Evolutionary conservation across 768 basidiomycete genomes (phyloP), one percentile per base, ranked within the genome.

Genomic region (Leucocoprinus leucothites): DNA sequence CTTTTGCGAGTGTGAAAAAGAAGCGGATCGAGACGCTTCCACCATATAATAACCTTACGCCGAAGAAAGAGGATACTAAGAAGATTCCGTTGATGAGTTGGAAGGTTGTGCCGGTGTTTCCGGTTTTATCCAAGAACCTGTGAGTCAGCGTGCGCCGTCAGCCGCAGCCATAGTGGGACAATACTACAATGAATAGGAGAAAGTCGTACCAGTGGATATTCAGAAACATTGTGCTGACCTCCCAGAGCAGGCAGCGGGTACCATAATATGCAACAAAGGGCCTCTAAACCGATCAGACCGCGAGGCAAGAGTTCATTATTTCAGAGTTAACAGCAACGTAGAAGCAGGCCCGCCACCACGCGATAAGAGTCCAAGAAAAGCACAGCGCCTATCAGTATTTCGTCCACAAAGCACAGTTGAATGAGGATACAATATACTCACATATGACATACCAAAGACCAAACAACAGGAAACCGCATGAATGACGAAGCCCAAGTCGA

Each of bases 261-360:
- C 79, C 88, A 61, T 85, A 93, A 67, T 92, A 95, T 7, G 86
- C 82, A 38, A 89, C 73, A 69, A 93, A 94, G 4, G 93, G 82
- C 64, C 74, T 81, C 85, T 85, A 60, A 26, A 31, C 44, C 11
- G 34, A n/a, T n/a, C n/a, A 31, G 31, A 31, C 31, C 31, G 31
- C 31, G 31, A 31, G 31, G 31, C 11, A 11, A 5, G 11, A 31
- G 31, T 31, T 31, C 11, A 31, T 31, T 11, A n/a, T n/a, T n/a
- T n/a, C n/a, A n/a, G n/a, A n/a, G n/a, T n/a, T n/a, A n/a, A 55
- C 13, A 9, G 25, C n/a, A 16, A 28, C 5, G 24, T 16, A 16
- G 13, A 46, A 4, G 24, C 45, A 16, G 14, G 24, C 9, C 45
- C 3, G 18, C 14, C 40, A 19, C 4, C 40, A 41, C 40, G 42